These are phyloP conservation scores for Polychytrium aggregatum DNA, from an alignment of 192 early-diverging fungal species.

Conservation along the genomic window DNA sequence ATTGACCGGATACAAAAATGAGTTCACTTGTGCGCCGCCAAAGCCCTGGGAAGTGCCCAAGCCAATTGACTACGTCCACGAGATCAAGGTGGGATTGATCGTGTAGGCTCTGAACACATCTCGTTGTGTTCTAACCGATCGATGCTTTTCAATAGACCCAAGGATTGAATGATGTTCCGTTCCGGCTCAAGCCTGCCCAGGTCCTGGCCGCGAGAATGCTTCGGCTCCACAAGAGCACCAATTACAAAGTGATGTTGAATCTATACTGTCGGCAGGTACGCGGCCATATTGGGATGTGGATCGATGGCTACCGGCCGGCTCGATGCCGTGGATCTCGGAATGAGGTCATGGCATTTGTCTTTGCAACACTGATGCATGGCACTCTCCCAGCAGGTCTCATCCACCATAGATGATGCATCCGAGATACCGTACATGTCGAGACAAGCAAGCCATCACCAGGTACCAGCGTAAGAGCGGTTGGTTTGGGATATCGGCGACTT, in stretches of 20 bases:
- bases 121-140: background rate
- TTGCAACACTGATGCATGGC: background rate
- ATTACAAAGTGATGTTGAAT: conserved; percentile 18
- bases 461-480: background rate
- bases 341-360: background rate
- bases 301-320: background rate
- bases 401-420: background rate
- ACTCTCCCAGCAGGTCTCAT: background rate
- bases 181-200: conserved; percentile 11
- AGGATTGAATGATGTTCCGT: conserved; percentile 7
- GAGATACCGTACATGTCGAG: background rate
- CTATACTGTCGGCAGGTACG: conserved; percentile 13
- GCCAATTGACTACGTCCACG: background rate
- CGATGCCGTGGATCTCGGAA: background rate
- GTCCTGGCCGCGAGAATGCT: conserved; percentile 9
- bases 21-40: no score
- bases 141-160: background rate
- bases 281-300: background rate
- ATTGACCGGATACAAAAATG: no score
- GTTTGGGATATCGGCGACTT: background rate
- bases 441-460: conserved; percentile 5
- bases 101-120: background rate
- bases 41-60: background rate
- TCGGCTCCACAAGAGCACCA: conserved; percentile 9
- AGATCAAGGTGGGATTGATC: background rate